Evolutionary conservation across 2,329 filamentous ascomycete species (phyloP), one percentile per base, ranked within the genome.

Genomic region (Trichoderma pleuroti): DNA sequence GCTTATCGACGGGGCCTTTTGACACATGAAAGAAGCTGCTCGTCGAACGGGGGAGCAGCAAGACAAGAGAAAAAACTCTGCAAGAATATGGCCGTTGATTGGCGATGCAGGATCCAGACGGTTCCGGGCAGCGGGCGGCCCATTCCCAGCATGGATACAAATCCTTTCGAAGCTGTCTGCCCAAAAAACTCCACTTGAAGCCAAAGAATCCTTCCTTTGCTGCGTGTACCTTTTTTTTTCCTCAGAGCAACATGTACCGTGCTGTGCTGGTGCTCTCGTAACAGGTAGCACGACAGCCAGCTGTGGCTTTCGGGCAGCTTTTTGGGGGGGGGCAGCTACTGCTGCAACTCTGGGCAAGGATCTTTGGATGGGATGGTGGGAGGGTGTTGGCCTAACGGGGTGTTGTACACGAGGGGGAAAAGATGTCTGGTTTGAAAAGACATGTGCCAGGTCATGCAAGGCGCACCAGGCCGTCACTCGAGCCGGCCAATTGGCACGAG

Each of bases 41-140:
- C 46, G 24, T 7, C 21, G 24, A 56, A 56, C 18, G 4, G 30
- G 3, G 0, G 1, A 30, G 14, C 8, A 16, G 10, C 9, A 11
- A 16, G 42, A 49, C 7, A 66, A 12, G 34, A 32, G 63, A 36
- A 71, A 71, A 67, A 71, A 71, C 57, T 68, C 63, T 68, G 69
- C 69, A 71, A 24, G n/a, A 12, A 42, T 3, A 34, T 10, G 56
- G 30, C 32, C 49, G 56, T 49, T 71, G 69, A 71, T 71, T 71
- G 69, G 69, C 49, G 49, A 65, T 49, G 26, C 36, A 24, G 30
- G 52, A 57, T 60, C 21, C 61, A 60, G 39, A 30, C 61, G 39
- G 26, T 12, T 54, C 46, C 67, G 34, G 42, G 46, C 46, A 52
- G 14, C 11, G n/a, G 46, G 46, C n/a, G n/a, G n/a, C n/a, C n/a